phyloP scores from a whole-genome alignment of 768 basidiomycete species.

The Russula compacta region DNA sequence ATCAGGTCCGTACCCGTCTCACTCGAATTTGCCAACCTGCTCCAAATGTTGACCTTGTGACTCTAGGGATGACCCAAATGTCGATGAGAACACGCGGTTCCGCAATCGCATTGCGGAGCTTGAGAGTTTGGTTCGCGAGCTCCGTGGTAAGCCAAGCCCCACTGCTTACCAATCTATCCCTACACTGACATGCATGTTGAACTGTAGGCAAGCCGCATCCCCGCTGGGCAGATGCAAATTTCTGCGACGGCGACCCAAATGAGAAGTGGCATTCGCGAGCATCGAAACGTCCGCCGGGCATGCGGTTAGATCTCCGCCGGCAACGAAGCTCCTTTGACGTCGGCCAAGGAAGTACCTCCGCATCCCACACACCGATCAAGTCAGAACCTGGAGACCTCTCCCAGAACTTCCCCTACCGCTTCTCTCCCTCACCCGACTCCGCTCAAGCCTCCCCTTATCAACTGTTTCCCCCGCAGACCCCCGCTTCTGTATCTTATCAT shows the following conservation, averaged over 20 bases:
- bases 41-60: not conserved
- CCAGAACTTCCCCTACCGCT: constrained; percentile 21
- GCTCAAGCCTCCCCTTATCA: constrained; percentile 20
- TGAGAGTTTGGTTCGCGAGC: constrained; percentile 82
- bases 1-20: constrained; percentile 43
- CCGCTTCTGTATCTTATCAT: constrained; percentile 5
- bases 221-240: constrained; percentile 73
- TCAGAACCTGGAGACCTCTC: constrained; percentile 18
- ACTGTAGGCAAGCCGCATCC: constrained; percentile 76
- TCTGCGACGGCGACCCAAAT: constrained; percentile 70
- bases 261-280: constrained; percentile 86
- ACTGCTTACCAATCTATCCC: not conserved
- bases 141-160: constrained; percentile 47
- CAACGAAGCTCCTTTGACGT: constrained; percentile 22
- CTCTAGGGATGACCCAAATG: constrained; percentile 69
- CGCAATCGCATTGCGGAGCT: constrained; percentile 87
- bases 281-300: constrained; percentile 44
- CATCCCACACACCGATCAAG: constrained; percentile 49
- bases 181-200: not conserved
- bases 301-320: constrained; percentile 23
- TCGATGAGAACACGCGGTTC: constrained; percentile 82
- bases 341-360: constrained; percentile 17
- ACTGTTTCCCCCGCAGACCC: constrained; percentile 14
- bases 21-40: not conserved
- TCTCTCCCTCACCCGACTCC: constrained; percentile 22